Base-by-base conservation (phyloP, 1,284 basidiomycete genomes). In the Ceratobasidium sp. region DNA sequence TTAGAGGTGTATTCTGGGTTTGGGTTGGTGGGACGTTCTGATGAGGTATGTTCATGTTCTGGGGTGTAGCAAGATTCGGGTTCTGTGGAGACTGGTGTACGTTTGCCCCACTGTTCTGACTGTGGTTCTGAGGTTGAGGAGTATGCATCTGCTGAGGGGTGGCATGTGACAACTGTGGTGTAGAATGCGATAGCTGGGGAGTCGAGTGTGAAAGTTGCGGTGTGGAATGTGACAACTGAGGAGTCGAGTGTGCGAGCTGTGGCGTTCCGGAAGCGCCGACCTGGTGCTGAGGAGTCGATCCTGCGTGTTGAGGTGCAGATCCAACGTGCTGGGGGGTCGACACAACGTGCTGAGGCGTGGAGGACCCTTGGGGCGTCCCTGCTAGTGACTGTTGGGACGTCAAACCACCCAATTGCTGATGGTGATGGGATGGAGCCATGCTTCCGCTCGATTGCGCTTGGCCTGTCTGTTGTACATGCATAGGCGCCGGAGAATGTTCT, bases 281-380 rank as follows among this genome's bases (percentile, higher is more conserved):
- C 14, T 66, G 63, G n/a, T 38, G 35, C 26, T 67, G 64, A n/a
- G 64, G 64, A 0, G 64, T 67, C 38, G 49, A 32, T 1, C 38
- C 49, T 11, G 43, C 64, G 26, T 67, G 50, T 47, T 69, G 66
- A 43, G 50, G 63, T 6, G 63, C 41, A 43, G 47, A n/a, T 13
- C 14, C 4, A 32, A 9, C 23, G 13, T 32, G 28, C n/a, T 58
- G 62, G 44, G 46, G 59, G 7, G 59, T 47, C 59, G 30, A 4
- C 18, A 21, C 32, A 26, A 30, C 26, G 38, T 63, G 43, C 44
- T 47, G 61, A 8, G 46, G 59, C 4, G 43, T 49, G 13, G 47
- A 23, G 7, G 16, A 49, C 61, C 61, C 61, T 23, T 63, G 21
- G n/a, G 46, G 58, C 4, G 58, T 59, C 21, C 58, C 58, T 16